phyloP scores from a whole-genome alignment of 371 early-diverging fungal species.

The Actinomortierella wolfii region DNA sequence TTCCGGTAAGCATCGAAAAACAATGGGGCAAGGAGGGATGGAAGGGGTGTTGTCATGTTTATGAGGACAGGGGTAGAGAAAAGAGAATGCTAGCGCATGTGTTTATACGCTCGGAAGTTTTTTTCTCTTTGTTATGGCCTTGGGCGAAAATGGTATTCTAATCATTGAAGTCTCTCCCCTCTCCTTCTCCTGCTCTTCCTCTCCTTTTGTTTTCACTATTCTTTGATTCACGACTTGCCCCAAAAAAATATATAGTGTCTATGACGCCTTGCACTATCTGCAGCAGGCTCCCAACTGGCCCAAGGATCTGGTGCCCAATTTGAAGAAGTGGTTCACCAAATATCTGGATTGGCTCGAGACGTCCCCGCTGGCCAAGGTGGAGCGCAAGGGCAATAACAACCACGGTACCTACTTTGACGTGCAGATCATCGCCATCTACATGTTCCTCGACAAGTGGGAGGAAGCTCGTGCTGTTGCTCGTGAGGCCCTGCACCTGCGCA shows the following conservation, averaged over 20 bases:
- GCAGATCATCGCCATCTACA: conserved; percentile 49
- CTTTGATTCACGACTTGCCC: no score
- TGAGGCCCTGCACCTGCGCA: conserved; percentile 36
- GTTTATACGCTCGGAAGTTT: background rate
- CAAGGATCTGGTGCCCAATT: conserved; percentile 29
- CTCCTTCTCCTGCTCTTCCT: background rate
- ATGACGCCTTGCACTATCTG: conserved; percentile 37
- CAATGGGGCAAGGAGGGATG: no score
- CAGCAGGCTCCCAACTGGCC: conserved; percentile 46
- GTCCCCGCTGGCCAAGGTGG: conserved; percentile 49
- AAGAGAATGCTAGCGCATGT: background rate
- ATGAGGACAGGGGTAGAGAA: no score
- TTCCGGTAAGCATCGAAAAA: conserved; percentile 41
- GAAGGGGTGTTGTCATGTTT: no score
- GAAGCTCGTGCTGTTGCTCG: conserved; percentile 30
- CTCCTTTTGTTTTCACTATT: background rate
- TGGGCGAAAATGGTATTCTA: no score
- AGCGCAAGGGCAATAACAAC: conserved; percentile 50
- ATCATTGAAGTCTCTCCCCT: background rate
- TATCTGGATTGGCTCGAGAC: conserved; percentile 55
- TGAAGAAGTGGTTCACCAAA: conserved; percentile 52
- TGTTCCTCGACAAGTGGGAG: conserved; percentile 44
- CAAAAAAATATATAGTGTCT: conserved; percentile 20
- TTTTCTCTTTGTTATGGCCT: no score
- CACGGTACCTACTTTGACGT: conserved; percentile 59